A percentile compares a stretch with the other conserved stretches of the same genome.
Conservation (phyloP, 2,329 filamentous ascomycete genomes). For the Setomelanomma holmii region DNA sequence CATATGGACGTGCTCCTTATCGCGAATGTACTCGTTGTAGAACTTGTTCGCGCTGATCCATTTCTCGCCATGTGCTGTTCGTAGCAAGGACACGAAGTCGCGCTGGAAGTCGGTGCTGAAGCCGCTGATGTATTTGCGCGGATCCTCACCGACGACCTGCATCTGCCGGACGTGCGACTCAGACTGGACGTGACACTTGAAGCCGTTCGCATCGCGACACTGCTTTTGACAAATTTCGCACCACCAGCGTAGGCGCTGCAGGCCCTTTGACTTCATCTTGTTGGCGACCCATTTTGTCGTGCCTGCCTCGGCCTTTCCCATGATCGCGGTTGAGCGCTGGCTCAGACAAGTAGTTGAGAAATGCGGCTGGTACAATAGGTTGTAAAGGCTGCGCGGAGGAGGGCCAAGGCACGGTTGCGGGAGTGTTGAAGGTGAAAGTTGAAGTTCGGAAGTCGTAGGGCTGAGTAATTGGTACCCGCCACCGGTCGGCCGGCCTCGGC, state of each 20-base stretch:
- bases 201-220: constrained; percentile 80
- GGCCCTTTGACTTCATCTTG: constrained; percentile 74
- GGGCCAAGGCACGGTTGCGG: too few species aligned
- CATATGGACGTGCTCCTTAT: constrained; percentile 79
- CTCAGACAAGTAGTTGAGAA: too few species aligned
- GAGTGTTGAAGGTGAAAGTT: not conserved
- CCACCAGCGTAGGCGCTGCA: constrained; percentile 84
- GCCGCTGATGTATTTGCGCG: constrained; percentile 81
- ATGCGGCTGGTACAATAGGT: too few species aligned
- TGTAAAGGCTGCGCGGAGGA: too few species aligned
- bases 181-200: constrained; percentile 74
- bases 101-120: constrained; percentile 82
- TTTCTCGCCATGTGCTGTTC: constrained; percentile 90
- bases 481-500: not conserved
- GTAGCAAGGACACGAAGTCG: constrained; percentile 79
- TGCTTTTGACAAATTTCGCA: constrained; percentile 81
- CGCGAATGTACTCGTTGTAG: constrained; percentile 91
- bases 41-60: constrained; percentile 88
- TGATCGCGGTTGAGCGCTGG: constrained; percentile 50
- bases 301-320: constrained; percentile 92
- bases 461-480: not conserved
- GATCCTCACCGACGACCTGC: constrained; percentile 84
- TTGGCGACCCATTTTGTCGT: constrained; percentile 91
- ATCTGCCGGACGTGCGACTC: constrained; percentile 92
- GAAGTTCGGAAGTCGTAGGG: not conserved